Evolutionary conservation across 495 filamentous ascomycete genomes (phyloP), one percentile per base, ranked within the genome.

Genomic region (Jackrogersella multiformis): DNA sequence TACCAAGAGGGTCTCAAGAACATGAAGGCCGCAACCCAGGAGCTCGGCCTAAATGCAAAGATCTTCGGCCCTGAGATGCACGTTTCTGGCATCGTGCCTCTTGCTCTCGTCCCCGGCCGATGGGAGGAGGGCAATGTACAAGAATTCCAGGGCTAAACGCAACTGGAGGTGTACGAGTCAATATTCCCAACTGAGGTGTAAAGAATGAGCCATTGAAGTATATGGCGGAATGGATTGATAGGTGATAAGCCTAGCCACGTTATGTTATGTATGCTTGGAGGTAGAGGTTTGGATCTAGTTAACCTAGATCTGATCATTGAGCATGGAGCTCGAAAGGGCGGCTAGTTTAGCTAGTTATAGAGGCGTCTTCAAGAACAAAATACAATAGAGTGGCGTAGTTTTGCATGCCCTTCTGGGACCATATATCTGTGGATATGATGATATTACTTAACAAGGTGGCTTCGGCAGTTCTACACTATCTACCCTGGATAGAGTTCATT

Each of bases 1-100:
- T 99, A 96, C 86, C 95, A 99, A 81, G 95, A 99, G 82, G 95
- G 95, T 83, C 88, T 99, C 63, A 97, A 97, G 86, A 99, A 98
- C 86, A 97, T 99, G 86, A 97, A 98, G 87, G 86, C 90, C 42
- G 94, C 96, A 53, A 94, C 93, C 36, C 86, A 93, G 74, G 95
- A 98, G 82, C 87, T 99, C 32, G 92, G 90, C 71, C 85, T 99
- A 32, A 83, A 94, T 75, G 96, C 97, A 88, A 91, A 97, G 80
- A 93, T 98, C 65, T 99, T 92, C 78, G 95, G 95, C 53, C 95
- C 95, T 57, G 95, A 99, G 81, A 97, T 99, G 94, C 86, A 88
- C 77, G 86, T 89, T 61, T 86, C 82, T 60, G 86, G 86, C 64
- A 88, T 89, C 61, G 86, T 89, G 39, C 86, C 86, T 30, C 76